Evolutionary conservation across 116 monocot species (phyloP), one percentile per base, ranked within the genome.

Genomic region (Cymodocea nodosa): DNA sequence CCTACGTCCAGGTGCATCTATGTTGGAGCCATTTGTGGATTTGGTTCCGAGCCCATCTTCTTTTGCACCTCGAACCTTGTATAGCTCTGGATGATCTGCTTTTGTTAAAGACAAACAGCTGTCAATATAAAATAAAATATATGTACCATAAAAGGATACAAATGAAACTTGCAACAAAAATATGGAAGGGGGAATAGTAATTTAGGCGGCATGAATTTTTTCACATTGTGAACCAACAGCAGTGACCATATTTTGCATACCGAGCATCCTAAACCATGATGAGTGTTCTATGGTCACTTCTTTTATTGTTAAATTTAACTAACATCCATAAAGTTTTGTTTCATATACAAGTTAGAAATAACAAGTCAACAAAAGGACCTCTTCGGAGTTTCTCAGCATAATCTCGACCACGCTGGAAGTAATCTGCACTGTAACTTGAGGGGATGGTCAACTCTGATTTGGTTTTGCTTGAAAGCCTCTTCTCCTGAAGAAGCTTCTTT

Each of bases 381-480:
- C 80, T 83, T 15, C 85, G 81, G 63, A 97, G 82, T 64, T 82
- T 97, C 73, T 91, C 97, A 55, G 85, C 87, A 73, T 90, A 88
- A 76, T 97, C 97, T 58, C 79, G 81, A 13, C 91, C 91, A 54
- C 91, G 83, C n/a, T 97, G 97, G 50, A 88, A 85, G 76, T 85
- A 97, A 81, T 97, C 91, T 15, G 97, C 91, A 82, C 87, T 97
- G 64, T 83, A 97, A 70, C 97, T 97, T 56, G 97, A 87, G 24
- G 97, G 91, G 62, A 97, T 87, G 58, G 39, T 81, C 50, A 80
- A 14, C 40, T 91, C 97, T 50, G 91, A 81, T 74, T 97, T 97
- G 36, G 76, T 66, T 77, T 76, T 97, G 49, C 81, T 77, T 15
- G 67, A 76, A 62, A 97, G 75, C 73, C 91, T 77, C 68, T 85